Base-by-base conservation (phyloP, 129 eudicot species). In the Solidago caesia region DNA sequence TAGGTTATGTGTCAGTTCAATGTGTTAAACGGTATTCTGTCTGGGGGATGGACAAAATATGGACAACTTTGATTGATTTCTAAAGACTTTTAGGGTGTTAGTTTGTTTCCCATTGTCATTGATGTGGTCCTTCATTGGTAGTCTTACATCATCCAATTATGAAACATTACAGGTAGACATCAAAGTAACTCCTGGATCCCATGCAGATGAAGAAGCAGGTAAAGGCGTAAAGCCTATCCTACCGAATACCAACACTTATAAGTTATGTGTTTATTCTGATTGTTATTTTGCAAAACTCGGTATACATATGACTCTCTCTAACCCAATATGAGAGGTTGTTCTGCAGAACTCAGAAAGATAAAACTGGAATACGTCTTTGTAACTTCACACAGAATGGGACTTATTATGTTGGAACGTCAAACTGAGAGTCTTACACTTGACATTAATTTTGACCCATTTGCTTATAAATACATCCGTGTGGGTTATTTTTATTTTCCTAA, bases 171-270 rank as follows among this genome's bases (percentile, higher is more conserved):
- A 92, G 97, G 87, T 92, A 7, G 95, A 92, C 71, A 92, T 89
- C 73, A 89, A 86, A 82, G 98, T 92, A 73, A 88, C 96, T 45
- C 92, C 95, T 73, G 96, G 96, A 74, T 87, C 98, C 66, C 98
- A 92, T 81, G 98, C 98, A 44, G 74, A 87, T 86, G 98, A 92
- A 86, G 96, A 77, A 63, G 81, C 95, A 83, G 95, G 98, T 92
- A 67, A 71, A 52, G 39, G 21, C 21, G 21, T 21, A 21, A 21
- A 56, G 11, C 78, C 6, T 58, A 56, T 39, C 16, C 45, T 16
- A 27, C 11, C n/a, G 42, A 43, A 64, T 13, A 43, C 3, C 14
- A 2, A 3, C 71, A 78, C 3, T 27, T 7, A 47, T 25, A 6
- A 29, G 51, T 71, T 52, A 70, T 65, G 69, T 16, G 15, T 39